These are phyloP conservation scores for Candida tetrigidarum DNA, from an alignment of 1,139 yeast species.

Conservation along the genomic window DNA sequence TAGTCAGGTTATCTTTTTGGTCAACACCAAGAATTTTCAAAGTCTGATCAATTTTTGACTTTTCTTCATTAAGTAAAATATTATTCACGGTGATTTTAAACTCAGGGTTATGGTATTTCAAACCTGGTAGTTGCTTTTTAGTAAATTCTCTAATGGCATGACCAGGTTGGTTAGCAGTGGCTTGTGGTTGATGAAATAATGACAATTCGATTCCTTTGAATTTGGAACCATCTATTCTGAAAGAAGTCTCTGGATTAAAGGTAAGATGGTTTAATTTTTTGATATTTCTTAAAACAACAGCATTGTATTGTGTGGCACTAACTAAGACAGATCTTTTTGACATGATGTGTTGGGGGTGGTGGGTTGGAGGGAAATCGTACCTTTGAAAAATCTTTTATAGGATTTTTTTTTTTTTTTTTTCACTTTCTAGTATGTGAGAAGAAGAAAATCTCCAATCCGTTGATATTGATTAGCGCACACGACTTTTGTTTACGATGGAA, in stretches of 20 bases:
- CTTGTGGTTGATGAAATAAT: constrained; percentile 9
- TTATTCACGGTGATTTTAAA: constrained; percentile 65
- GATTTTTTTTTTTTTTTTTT: no score
- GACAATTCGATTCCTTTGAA: constrained; percentile 31
- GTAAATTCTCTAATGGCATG: constrained; percentile 56
- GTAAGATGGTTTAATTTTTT: constrained; percentile 42
- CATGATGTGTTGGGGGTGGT: no score
- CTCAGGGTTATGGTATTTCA: constrained; percentile 81
- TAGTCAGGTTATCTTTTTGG: constrained; percentile 23
- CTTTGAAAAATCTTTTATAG: background rate
- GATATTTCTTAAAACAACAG: constrained; percentile 29
- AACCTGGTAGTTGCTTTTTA: constrained; percentile 72
- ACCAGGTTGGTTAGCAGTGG: no score
- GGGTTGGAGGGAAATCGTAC: no score
- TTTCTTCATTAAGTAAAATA: constrained; percentile 40
- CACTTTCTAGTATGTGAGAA: background rate
- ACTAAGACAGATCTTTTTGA: no score
- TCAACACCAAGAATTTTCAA: constrained; percentile 32
- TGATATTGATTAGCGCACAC: background rate
- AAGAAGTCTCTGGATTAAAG: constrained; percentile 42
- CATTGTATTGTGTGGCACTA: no score
- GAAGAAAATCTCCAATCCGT: background rate
- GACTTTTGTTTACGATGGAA: no score
- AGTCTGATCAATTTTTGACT: constrained; percentile 51
- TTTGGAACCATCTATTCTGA: constrained; percentile 30